Evolutionary conservation across 2,329 filamentous ascomycete genomes (phyloP), one percentile per base, ranked within the genome.

Genomic region (Pseudopyrenochaeta lycopersici): DNA sequence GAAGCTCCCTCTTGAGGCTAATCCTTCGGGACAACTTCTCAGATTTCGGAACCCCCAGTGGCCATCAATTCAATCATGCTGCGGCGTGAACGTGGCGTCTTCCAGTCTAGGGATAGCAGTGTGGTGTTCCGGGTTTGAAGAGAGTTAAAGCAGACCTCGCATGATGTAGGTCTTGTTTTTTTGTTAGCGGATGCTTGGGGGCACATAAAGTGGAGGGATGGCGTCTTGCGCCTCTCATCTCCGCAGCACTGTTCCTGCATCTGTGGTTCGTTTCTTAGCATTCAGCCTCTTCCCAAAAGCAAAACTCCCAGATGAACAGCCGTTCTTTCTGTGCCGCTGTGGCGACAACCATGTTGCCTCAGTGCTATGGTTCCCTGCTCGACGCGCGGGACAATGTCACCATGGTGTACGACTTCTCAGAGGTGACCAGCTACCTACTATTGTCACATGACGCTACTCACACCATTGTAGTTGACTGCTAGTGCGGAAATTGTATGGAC

Each of bases 331-430:
- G 21, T 20, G 36, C 36, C 11, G 36, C 36, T 11, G 36, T 7
- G 21, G 36, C 36, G 36, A 18, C 11, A 23, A 18, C 18, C 11
- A 14, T 14, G 9, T 18, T 39, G 11, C 36, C 36, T 39, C 7
- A 7, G 12, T n/a, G 29, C 20, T 30, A 32, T 21, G 30, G 29
- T 3, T 44, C 41, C 21, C 29, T 15, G 7, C 29, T 44, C 3
- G 27, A 7, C 12, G n/a, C 29, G 11, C 18, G 41, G 18, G 20
- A 10, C 20, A 46, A 46, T 46, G 43, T 31, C 9, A 46, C 43
- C 6, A 46, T 46, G 43, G n/a, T 46, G 11, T 46, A 27, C 32
- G 21, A 17, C 30, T 46, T 46, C 32, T 27, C 31, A 23, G 31
- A 46, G 18, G 43, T 46, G 15, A 36, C 6, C 12, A 11, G 1